phyloP scores from a whole-genome alignment of 768 basidiomycete species.

The Mrakia blollopis region DNA sequence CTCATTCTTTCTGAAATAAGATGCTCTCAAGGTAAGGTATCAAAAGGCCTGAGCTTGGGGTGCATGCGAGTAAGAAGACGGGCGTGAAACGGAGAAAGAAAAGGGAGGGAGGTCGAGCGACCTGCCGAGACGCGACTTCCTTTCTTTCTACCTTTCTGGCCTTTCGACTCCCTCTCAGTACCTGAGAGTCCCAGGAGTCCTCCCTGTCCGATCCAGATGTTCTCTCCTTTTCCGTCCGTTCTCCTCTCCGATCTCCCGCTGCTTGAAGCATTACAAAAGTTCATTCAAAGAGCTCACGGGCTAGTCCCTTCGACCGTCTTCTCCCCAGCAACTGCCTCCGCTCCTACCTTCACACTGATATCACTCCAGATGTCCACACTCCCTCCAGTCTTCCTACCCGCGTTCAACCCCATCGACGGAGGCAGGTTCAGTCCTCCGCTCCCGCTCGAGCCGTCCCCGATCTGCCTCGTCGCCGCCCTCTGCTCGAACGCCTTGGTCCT shows the following conservation, averaged over 20 bases:
- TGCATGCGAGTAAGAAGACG: too few relatives aligned
- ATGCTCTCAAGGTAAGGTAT: too few relatives aligned
- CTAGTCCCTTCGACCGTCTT: not conserved
- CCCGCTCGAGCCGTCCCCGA: not conserved
- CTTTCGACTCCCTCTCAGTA: too few relatives aligned
- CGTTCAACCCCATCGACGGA: constrained; percentile 1
- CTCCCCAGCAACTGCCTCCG: not conserved
- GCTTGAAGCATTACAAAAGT: not conserved
- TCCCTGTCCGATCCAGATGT: too few relatives aligned
- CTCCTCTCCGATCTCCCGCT: not conserved
- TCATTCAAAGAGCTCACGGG: constrained; percentile 4
- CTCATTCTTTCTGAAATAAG: too few relatives aligned
- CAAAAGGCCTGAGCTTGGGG: too few relatives aligned
- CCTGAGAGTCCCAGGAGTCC: too few relatives aligned
- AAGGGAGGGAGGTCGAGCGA: too few relatives aligned
- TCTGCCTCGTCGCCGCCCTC: not conserved
- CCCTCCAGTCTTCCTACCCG: not conserved
- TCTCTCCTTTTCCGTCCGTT: too few relatives aligned
- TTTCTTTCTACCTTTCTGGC: too few relatives aligned
- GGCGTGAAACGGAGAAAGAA: too few relatives aligned
- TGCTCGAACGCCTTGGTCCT: not conserved
- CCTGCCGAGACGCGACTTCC: too few relatives aligned
- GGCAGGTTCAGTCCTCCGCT: not conserved
- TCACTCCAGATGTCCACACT: constrained; percentile 9
- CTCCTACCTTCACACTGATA: not conserved